Percentiles rank a stretch among this genome's conserved stretches.
Evolutionary conservation across 2,329 filamentous ascomycete species (phyloP).

Genomic region (Karstenula rhodostoma): DNA sequence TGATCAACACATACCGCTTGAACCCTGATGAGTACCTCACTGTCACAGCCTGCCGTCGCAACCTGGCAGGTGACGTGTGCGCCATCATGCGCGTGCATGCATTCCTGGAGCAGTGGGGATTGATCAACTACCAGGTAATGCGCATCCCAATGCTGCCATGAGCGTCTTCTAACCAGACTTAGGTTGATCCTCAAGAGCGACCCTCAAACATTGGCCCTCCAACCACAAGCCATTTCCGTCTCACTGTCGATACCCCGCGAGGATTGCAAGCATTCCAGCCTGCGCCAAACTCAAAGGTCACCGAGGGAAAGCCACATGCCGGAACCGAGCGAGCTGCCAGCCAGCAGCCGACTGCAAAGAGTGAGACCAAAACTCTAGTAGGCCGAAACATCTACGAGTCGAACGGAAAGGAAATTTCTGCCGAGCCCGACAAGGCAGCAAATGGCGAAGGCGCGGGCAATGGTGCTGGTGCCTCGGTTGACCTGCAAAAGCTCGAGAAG

Average conservation of each 20-base stretch:
- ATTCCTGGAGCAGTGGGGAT: slow-evolving; percentile 97
- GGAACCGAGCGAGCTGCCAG: slow-evolving; percentile 77
- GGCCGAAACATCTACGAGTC: slow-evolving; percentile 95
- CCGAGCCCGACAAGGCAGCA: slow-evolving; percentile 65
- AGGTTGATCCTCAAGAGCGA: slow-evolving; percentile 96
- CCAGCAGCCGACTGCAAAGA: slow-evolving; percentile 72
- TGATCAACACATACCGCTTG: slow-evolving; percentile 98
- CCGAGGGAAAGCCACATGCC: slow-evolving; percentile 66
- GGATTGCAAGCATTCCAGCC: slow-evolving; percentile 96
- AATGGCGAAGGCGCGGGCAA: slow-evolving; percentile 73
- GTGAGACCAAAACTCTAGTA: slow-evolving; percentile 89
- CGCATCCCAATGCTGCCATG: neutral
- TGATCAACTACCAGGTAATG: slow-evolving; percentile 96
- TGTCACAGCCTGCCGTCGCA: slow-evolving; percentile 93
- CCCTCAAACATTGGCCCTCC: slow-evolving; percentile 95
- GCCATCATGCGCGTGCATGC: slow-evolving; percentile 99
- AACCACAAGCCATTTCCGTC: slow-evolving; percentile 96
- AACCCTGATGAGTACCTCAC: slow-evolving; percentile 97
- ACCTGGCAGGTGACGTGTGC: slow-evolving; percentile 95
- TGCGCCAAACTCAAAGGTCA: slow-evolving; percentile 72
- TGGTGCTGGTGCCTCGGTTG: slow-evolving; percentile 66
- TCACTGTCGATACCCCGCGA: slow-evolving; percentile 93
- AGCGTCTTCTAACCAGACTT: slow-evolving; percentile 15
- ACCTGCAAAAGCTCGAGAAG: slow-evolving; percentile 69
- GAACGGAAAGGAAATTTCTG: slow-evolving; percentile 81